A percentile compares a stretch with the other conserved stretches of the same genome.
phyloP scores from a whole-genome alignment of 257 asterid genomes.

The Nemophila menziesii region DNA sequence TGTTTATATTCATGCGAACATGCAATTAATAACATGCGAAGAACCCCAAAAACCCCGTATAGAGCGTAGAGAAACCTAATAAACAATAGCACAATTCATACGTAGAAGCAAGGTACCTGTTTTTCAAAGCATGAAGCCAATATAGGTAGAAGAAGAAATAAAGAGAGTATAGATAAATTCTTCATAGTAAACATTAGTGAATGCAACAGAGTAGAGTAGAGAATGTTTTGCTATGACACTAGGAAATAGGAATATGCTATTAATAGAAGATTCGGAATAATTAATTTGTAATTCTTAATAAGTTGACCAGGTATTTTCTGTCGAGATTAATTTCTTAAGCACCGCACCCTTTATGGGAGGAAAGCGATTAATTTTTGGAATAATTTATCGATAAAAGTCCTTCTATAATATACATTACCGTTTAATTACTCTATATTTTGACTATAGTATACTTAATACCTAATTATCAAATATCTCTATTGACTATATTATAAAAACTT shows the following conservation, averaged over 20 bases:
- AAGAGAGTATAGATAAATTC: conserved; percentile 12
- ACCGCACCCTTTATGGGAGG: background rate
- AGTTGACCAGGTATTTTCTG: background rate
- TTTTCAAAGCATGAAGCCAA: conserved; percentile 36
- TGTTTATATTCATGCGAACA: conserved; percentile 7
- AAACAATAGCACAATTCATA: no score
- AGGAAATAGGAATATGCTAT: background rate
- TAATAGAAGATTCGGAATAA: background rate
- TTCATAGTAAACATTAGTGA: conserved; percentile 22
- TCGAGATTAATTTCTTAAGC: background rate
- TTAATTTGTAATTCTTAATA: background rate
- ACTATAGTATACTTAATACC: no score
- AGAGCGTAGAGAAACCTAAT: no score
- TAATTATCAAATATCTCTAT: no score
- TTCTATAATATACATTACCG: no score
- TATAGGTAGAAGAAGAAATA: conserved; percentile 30
- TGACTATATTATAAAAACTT: no score
- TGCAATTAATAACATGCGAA: background rate
- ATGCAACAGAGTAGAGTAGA: background rate
- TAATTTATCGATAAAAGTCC: no score
- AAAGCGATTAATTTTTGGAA: no score
- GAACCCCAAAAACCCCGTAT: no score
- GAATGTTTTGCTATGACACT: background rate
- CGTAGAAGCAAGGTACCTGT: conserved; percentile 28
- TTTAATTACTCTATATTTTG: no score